Base-by-base conservation (phyloP, 345 rosid species). In the Ricinus communis region DNA sequence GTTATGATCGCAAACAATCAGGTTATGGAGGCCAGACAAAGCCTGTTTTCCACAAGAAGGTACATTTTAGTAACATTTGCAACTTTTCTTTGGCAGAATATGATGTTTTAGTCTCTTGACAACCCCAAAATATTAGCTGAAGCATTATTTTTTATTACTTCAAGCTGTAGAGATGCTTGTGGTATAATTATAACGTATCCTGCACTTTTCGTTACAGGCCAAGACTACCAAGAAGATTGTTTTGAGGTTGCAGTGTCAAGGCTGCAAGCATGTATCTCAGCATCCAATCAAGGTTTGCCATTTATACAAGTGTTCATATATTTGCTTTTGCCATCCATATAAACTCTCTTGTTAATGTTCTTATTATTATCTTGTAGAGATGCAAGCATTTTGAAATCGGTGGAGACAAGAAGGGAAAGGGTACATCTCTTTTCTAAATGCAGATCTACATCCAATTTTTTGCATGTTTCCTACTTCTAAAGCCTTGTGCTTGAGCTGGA, bases 41-140 rank as follows among this genome's bases (percentile, higher is more conserved):
- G 45, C 80, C 75, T 41, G 80, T 71, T 19, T 76, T 76, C 53
- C 80, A 71, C 64, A 71, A 76, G 65, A 76, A 76, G 80, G 76
- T 76, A 43, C 11, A 3, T 11, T 33, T 28, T 55, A 12, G 40
- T 11, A 22, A 1, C 31, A 22, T 56, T 2, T 0, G n/a, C 31
- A 12, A 41, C 51, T 12, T 22, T 0, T 14, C 15, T 1, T 15
- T 18, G 21, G 13, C 10, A 15, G n/a, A 14, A 28, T 3, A 53
- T 53, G 22, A 22, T 18, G 13, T 24, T 55, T 27, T 27, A 12
- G 0, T 21, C 19, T 14, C 5, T 13, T 53, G 12, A 53, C 2
- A 21, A 3, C 8, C 5, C 11, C 10, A 21, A 21, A 1, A 5
- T 21, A 53, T 8, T 53, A n/a, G 9, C 25, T 53, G 15, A 10